Conservation (phyloP, 441 rosid species). For the Eugenia klotzschiana region DNA sequence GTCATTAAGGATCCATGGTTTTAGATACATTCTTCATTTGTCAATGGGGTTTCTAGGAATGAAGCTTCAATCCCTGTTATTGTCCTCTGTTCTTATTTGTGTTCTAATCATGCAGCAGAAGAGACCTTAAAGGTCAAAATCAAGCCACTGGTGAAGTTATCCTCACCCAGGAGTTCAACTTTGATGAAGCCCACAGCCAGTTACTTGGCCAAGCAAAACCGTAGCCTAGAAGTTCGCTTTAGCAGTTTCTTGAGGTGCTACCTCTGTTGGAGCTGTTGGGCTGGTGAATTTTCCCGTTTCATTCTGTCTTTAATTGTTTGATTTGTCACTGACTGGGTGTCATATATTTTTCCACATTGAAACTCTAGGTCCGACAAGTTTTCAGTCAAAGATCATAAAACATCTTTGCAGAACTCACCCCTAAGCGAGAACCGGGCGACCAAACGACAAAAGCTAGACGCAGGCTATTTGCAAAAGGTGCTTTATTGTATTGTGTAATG, state of each 20-base stretch:
- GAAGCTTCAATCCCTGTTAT: not conserved
- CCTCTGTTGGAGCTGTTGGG: not conserved
- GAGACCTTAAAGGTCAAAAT: constrained; percentile 1
- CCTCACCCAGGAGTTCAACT: constrained; percentile 28
- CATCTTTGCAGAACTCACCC: constrained; percentile 13
- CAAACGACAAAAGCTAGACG: constrained; percentile 56
- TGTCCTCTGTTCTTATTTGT: not conserved
- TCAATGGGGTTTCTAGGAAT: not conserved
- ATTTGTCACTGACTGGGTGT: not conserved
- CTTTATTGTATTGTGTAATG: not conserved
- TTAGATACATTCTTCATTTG: not conserved
- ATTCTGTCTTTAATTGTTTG: not conserved
- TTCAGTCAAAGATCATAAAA: constrained; percentile 11
- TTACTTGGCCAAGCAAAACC: constrained; percentile 45
- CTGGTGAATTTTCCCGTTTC: not conserved
- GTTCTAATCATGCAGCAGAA: constrained; percentile 3
- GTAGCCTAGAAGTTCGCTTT: constrained; percentile 20
- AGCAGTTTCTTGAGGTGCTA: constrained; percentile 31
- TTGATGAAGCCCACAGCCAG: constrained; percentile 54
- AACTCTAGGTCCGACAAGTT: constrained; percentile 22
- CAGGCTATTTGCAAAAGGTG: constrained; percentile 48
- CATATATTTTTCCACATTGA: not conserved
- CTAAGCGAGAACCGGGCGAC: constrained; percentile 22
- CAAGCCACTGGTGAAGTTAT: constrained; percentile 11
- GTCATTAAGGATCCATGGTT: not conserved